Percentiles rank a stretch among this genome's conserved stretches.
These are phyloP conservation scores for Ophiostoma perfectum DNA, from an alignment of 2,329 filamentous ascomycete genomes.

Conservation along the genomic window DNA sequence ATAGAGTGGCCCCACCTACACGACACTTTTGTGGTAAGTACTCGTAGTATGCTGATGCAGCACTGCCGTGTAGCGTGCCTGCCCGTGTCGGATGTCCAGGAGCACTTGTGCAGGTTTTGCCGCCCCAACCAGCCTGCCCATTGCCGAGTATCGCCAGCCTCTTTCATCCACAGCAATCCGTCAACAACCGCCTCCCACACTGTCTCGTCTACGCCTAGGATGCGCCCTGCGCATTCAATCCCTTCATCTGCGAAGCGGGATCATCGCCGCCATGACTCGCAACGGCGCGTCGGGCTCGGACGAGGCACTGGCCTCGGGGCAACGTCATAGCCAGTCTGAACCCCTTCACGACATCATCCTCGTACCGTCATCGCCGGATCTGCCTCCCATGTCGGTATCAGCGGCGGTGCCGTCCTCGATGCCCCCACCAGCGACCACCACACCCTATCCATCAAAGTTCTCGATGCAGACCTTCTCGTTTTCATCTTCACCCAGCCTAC, in stretches of 20 bases:
- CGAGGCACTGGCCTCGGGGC: neutral
- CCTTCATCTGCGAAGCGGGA: constrained; percentile 29
- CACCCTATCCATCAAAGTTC: constrained; percentile 1
- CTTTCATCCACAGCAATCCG: constrained; percentile 10
- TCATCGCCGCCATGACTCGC: constrained; percentile 32
- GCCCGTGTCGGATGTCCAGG: neutral
- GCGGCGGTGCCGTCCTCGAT: constrained; percentile 2
- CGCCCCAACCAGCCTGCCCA: neutral
- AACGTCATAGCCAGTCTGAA: neutral
- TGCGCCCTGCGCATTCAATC: constrained; percentile 44
- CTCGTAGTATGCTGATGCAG: neutral
- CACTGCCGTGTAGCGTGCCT: neutral
- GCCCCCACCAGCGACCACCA: neutral
- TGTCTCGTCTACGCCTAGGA: constrained; percentile 35
- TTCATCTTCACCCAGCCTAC: constrained; percentile 9
- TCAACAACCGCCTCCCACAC: constrained; percentile 27
- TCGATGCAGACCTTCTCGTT: neutral
- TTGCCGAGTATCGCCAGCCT: neutral
- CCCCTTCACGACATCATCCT: constrained; percentile 15
- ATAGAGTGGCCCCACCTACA: constrained; percentile 5
- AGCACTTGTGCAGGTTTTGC: neutral
- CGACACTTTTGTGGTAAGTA: neutral
- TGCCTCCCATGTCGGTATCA: neutral
- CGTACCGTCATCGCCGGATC: constrained; percentile 21
- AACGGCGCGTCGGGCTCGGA: constrained; percentile 19